These are phyloP conservation scores for Puccinia horiana DNA, from an alignment of 1,284 basidiomycete genomes.

Conservation along the genomic window DNA sequence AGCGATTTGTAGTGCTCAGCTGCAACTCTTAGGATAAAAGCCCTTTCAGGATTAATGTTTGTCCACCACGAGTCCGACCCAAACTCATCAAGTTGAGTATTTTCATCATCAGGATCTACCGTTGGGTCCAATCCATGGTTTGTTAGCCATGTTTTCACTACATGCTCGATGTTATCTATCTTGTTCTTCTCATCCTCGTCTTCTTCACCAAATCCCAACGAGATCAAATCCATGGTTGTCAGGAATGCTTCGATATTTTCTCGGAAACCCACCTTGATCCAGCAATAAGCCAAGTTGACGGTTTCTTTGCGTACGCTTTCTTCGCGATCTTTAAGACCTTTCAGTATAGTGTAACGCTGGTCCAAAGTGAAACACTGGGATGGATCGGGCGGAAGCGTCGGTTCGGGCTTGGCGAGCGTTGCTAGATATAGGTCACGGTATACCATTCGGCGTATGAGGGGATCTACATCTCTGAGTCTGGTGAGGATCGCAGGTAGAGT, in stretches of 20 bases:
- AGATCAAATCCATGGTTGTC: constrained; percentile 34
- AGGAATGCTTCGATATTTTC: constrained; percentile 42
- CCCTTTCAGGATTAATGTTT: constrained; percentile 74
- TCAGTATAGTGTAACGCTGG: constrained; percentile 69
- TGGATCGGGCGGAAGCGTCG: constrained; percentile 71
- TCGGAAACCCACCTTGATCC: constrained; percentile 58
- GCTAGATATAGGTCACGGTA: constrained; percentile 68
- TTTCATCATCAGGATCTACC: constrained; percentile 67
- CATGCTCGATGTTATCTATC: constrained; percentile 30
- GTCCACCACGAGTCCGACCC: constrained; percentile 78
- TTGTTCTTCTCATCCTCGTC: constrained; percentile 35
- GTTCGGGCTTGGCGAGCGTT: constrained; percentile 62
- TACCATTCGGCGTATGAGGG: constrained; percentile 76
- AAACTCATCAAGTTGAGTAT: constrained; percentile 72
- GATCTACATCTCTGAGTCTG: constrained; percentile 82
- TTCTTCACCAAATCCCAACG: constrained; percentile 33
- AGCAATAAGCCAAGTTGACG: constrained; percentile 73
- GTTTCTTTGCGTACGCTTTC: constrained; percentile 76
- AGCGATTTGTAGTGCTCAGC: constrained; percentile 73
- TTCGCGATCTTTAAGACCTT: constrained; percentile 86
- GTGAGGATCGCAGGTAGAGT: constrained; percentile 70
- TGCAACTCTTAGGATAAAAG: constrained; percentile 80
- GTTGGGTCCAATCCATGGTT: constrained; percentile 70
- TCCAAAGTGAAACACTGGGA: constrained; percentile 8
- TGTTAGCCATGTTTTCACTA: constrained; percentile 61